Evolutionary conservation across 495 filamentous ascomycete species (phyloP), one percentile per base, ranked within the genome.

Genomic region (Emericellopsis terricola): DNA sequence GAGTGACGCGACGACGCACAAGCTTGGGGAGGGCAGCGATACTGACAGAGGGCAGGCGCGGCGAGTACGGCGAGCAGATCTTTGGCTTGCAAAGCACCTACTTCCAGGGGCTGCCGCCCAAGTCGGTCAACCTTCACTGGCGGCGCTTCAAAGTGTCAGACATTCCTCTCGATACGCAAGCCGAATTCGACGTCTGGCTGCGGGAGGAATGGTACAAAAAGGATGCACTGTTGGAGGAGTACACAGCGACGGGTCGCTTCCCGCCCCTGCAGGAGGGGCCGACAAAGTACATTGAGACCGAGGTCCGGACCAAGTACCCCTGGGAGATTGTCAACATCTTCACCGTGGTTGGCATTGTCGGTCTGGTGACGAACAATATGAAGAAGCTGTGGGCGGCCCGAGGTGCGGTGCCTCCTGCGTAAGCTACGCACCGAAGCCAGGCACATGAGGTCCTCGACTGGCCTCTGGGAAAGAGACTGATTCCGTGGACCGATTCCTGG

Each of bases 111-210:
- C 69, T 75, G 21, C 73, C 78, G 3, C 81, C 81, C 2, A 82
- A 80, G 46, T 84, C 77, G 0, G 78, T 87, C 35, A 85, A 86
- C 47, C 80, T 89, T 59, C 71, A 86, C 50, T 89, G 78, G 78
- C 67, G 81, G 10, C 68, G 78, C 3, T 86, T 85, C 44, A 52
- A 58, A 0, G 36, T 83, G 7, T 56, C 55, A 23, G 62, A 70
- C 20, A 83, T 89, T 13, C 81, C 81, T 0, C 44, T 82, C 11
- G 60, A 73, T 18, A 66, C 69, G 46, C 50, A 50, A 8, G 65
- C 73, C 31, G 49, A 56, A 16, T 86, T 89, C 41, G 73, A 78
- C 19, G 34, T 58, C n/a, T 89, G 82, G 82, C 60, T 85, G 4
- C 63, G 69, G 20, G 57, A 74, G 35, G 65, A 78, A 16, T 89